Conservation (phyloP, 148 eudicot genomes). For the Heliosperma pusillum region DNA sequence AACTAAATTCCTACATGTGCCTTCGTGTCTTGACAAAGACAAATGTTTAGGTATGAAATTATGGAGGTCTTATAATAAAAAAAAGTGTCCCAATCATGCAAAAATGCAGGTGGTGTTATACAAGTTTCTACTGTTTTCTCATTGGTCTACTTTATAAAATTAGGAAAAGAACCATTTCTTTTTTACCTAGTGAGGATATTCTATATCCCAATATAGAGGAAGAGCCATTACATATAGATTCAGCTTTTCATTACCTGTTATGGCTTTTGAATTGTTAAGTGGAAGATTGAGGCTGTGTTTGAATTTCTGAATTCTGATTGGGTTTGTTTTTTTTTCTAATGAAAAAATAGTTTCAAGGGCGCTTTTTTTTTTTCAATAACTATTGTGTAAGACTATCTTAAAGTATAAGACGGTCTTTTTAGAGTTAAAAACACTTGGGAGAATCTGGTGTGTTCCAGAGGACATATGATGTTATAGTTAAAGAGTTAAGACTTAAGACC, state of each 20-base stretch:
- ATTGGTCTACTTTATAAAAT: conserved; percentile 2
- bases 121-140: conserved; percentile 5
- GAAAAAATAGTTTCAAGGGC: not conserved
- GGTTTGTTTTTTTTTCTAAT: not conserved
- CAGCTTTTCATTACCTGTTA: conserved; percentile 15
- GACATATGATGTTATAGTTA: no score
- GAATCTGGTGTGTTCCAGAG: no score
- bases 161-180: not conserved
- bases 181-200: conserved; percentile 16
- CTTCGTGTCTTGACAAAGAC: conserved; percentile 13
- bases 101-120: conserved; percentile 10
- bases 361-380: not conserved
- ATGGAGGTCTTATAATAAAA: conserved; percentile 9
- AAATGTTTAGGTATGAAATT: conserved; percentile 34
- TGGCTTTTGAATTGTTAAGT: not conserved
- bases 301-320: not conserved
- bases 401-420: no score
- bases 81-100: conserved; percentile 23
- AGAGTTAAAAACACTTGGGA: no score
- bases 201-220: not conserved
- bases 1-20: conserved; percentile 20
- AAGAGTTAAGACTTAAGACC: no score
- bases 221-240: conserved; percentile 5
- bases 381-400: no score
- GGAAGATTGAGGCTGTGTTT: not conserved